These are phyloP conservation scores for Alopecurus myosuroides DNA, from an alignment of 176 grass and related monocot species.

Conservation along the genomic window DNA sequence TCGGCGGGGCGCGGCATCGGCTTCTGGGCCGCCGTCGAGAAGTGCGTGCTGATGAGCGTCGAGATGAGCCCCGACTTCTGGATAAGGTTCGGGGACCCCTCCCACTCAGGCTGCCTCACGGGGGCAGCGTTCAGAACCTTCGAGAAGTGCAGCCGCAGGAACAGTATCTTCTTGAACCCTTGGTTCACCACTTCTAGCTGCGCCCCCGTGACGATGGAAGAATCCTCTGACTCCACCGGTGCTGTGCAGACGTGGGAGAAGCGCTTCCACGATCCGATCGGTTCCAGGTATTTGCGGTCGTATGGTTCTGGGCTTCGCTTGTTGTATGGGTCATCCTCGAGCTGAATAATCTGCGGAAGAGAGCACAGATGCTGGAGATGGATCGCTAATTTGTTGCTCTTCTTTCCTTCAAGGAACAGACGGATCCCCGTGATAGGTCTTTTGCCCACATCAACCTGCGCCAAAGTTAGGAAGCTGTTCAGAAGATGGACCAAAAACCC, in stretches of 20 bases:
- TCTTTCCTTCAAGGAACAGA: constrained; percentile 89
- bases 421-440: constrained; percentile 80
- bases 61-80: constrained; percentile 96
- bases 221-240: constrained; percentile 73
- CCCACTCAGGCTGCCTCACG: constrained; percentile 69
- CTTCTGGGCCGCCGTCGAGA: constrained; percentile 68
- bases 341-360: constrained; percentile 80
- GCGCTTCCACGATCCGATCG: constrained; percentile 72
- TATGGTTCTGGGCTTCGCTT: constrained; percentile 33
- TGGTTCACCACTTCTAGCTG: constrained; percentile 61
- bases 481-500: neutral
- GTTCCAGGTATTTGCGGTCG: constrained; percentile 78
- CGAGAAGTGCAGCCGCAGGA: constrained; percentile 73
- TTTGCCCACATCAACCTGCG: constrained; percentile 82
- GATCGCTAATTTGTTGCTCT: constrained; percentile 90
- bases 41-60: constrained; percentile 91
- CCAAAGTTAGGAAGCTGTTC: neutral
- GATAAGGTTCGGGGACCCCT: constrained; percentile 72
- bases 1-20: constrained; percentile 58
- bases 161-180: constrained; percentile 87
- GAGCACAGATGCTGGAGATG: constrained; percentile 93
- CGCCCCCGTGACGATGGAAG: constrained; percentile 73
- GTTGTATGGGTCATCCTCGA: constrained; percentile 55
- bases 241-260: constrained; percentile 92
- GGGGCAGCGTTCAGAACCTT: constrained; percentile 43